Evolutionary conservation across 2,329 filamentous ascomycete genomes (phyloP), one percentile per base, ranked within the genome.

Genomic region (Scedosporium apiospermum): DNA sequence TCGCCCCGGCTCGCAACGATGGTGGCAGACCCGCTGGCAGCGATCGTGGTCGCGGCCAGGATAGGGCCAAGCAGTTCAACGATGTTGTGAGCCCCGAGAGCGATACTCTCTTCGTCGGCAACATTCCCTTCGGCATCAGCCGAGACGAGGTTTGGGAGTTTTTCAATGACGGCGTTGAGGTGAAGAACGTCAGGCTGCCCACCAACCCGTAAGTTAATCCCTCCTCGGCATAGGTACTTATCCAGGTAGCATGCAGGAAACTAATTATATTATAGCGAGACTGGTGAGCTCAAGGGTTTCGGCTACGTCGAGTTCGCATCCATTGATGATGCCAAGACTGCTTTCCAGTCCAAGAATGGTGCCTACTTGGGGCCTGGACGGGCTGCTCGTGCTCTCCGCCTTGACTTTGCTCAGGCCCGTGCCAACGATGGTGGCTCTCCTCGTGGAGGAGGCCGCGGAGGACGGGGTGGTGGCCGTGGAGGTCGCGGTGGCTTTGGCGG

Each of bases 81-180:
- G 93, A 97, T 75, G 82, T 84, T 69, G 80, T 87, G 72, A 93
- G 88, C 80, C 84, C 89, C 66, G 88, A 90, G 73, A 90, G 87
- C 73, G 89, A 93, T 68, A 97, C 93, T 51, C 83, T 97, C 64
- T 97, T 95, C 77, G 86, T 96, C 67, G 93, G 92, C 70, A 97
- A 97, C 82, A 80, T 97, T 68, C 87, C 90, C 60, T 97, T 96
- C 78, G 86, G 90, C 67, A 86, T 88, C 70, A 86, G 88, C 70
- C 89, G 96, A 79, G 88, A 93, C 63, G 77, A 80, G 67, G 82
- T 97, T 68, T 82, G 81, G 65, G 84, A 88, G 69, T 86, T 89
- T 74, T 96, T 96, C 80, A 79, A 80, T 69, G 83, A 88, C 68
- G 82, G 87, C 69, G 85, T 86, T 67, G 82, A 80, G 72, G 85